Conservation (phyloP, 345 rosid genomes). For the Eutrema japonicum region DNA sequence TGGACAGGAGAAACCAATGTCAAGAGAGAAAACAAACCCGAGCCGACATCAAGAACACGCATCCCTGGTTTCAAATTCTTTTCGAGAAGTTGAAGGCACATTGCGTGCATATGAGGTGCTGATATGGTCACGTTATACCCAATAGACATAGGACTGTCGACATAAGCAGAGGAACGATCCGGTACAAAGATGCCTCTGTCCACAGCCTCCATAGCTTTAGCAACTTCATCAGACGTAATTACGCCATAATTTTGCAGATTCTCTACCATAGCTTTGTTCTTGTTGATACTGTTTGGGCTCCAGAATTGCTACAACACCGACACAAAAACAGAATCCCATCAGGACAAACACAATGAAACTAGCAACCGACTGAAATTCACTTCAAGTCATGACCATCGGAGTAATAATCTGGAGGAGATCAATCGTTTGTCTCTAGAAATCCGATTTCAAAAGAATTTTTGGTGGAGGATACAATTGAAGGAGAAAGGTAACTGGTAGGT, state of each 20-base stretch:
- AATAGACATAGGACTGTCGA: conserved; percentile 84
- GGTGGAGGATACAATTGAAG: no score
- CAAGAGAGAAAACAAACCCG: conserved; percentile 56
- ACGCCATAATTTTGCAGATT: conserved; percentile 63
- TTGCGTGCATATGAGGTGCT: conserved; percentile 99
- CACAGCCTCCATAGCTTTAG: conserved; percentile 84
- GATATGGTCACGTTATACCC: conserved; percentile 96
- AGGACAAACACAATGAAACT: not conserved
- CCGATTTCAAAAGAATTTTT: not conserved
- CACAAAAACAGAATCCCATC: not conserved
- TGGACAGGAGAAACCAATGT: not conserved
- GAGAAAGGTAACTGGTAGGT: no score
- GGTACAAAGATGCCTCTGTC: conserved; percentile 88
- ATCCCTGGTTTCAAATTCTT: conserved; percentile 83
- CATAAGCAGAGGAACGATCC: conserved; percentile 67
- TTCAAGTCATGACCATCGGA: not conserved
- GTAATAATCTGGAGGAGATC: not conserved
- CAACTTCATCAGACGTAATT: conserved; percentile 61
- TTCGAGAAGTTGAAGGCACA: conserved; percentile 85
- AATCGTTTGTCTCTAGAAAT: not conserved
- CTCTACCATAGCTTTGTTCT: conserved; percentile 83
- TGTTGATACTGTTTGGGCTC: conserved; percentile 58
- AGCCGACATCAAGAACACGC: conserved; percentile 95
- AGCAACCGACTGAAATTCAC: not conserved
- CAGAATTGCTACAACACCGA: conserved; percentile 53